phyloP scores from a whole-genome alignment of 83 land plant species.

The Picea abies region DNA sequence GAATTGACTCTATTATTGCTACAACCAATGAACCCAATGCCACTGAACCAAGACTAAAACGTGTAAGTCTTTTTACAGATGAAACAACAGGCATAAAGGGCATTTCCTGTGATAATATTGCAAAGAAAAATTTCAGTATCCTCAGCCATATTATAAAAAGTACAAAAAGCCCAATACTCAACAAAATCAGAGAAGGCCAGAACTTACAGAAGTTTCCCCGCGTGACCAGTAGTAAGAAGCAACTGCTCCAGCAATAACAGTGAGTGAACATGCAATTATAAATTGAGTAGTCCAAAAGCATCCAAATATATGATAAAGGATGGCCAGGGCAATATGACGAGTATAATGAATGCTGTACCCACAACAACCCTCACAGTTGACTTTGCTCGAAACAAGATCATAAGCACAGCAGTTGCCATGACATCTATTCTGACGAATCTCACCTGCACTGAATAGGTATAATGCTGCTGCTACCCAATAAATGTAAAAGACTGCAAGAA shows the following conservation, averaged over 20 bases:
- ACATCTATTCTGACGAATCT: conserved; percentile 64
- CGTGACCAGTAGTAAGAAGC: conserved; percentile 90
- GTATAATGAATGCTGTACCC: conserved; percentile 73
- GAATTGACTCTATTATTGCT: conserved; percentile 70
- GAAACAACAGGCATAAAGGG: conserved; percentile 82
- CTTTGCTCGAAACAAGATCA: conserved; percentile 54
- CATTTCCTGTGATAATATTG: conserved; percentile 45
- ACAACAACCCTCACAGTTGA: conserved; percentile 76
- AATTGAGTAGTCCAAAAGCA: conserved; percentile 88
- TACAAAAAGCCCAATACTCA: too few species aligned
- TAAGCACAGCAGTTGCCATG: conserved; percentile 78
- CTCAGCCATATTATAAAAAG: too few species aligned
- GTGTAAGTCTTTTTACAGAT: conserved; percentile 67
- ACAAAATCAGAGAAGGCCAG: too few species aligned
- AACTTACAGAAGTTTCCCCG: conserved; percentile 65
- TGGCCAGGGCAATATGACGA: conserved; percentile 63
- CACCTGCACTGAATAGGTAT: conserved; percentile 84
- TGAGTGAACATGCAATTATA: conserved; percentile 67
- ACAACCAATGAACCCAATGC: conserved; percentile 83
- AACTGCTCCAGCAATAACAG: conserved; percentile 84
- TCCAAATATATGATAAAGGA: conserved; percentile 83
- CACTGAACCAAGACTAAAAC: conserved; percentile 84
- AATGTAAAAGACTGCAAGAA: conserved; percentile 75
- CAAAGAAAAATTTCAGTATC: too few species aligned
- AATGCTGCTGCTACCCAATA: conserved; percentile 83